Conservation (phyloP, 495 filamentous ascomycete species). For the Daldinia decipiens region DNA sequence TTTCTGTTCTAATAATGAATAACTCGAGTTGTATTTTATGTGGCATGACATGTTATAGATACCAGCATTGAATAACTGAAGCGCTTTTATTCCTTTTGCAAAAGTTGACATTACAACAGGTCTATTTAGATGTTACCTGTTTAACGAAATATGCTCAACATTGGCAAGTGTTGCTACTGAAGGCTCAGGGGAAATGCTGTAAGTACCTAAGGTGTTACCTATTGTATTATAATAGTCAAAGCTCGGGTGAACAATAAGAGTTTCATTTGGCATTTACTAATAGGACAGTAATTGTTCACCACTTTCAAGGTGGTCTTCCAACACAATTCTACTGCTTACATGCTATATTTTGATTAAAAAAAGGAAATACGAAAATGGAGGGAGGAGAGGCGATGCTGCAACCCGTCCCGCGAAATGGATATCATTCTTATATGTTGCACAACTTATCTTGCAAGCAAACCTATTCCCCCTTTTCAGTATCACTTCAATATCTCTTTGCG, state of each 20-base stretch:
- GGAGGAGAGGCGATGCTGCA: neutral
- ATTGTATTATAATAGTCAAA: neutral
- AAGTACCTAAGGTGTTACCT: neutral
- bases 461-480: too few species aligned
- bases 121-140: neutral
- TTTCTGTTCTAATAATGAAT: conserved; percentile 27
- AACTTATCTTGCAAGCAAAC: neutral
- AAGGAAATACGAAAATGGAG: neutral
- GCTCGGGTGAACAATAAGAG: neutral
- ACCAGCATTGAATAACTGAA: conserved; percentile 31
- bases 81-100: conserved; percentile 12
- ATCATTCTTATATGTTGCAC: neutral
- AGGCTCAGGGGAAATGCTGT: neutral
- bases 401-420: neutral
- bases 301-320: too few species aligned
- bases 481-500: too few species aligned
- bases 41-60: conserved; percentile 43
- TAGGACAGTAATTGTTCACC: too few species aligned
- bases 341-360: neutral
- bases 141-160: neutral
- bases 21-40: conserved; percentile 39
- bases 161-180: neutral
- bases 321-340: neutral
- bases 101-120: neutral
- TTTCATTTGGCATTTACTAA: too few species aligned